Percentiles rank a stretch among this genome's conserved stretches.
Conservation (phyloP, 2,329 filamentous ascomycete genomes). For the Pyrenophora tritici-repentis region DNA sequence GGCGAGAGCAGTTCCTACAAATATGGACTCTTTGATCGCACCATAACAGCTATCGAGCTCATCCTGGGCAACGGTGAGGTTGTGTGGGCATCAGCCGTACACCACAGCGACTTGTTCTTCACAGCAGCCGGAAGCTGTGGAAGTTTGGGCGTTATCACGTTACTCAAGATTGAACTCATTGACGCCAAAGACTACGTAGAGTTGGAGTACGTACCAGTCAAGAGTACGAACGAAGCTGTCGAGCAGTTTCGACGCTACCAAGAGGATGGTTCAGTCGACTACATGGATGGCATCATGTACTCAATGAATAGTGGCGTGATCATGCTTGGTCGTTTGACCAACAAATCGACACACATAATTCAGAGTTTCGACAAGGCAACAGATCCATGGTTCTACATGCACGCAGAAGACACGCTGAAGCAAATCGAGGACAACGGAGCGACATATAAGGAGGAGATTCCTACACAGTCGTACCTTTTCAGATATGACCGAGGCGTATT, state of each 20-base stretch:
- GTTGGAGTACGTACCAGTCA: conserved; percentile 64
- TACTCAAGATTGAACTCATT: conserved; percentile 64
- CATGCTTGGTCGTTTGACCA: conserved; percentile 63
- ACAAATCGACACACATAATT: conserved; percentile 49
- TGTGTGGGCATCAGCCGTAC: conserved; percentile 52
- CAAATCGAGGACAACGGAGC: conserved; percentile 8
- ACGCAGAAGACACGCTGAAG: conserved; percentile 54
- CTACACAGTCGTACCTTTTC: conserved; percentile 61
- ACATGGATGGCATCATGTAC: conserved; percentile 72
- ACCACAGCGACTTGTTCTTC: conserved; percentile 61
- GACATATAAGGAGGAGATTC: conserved; percentile 49
- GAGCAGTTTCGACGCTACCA: conserved; percentile 55
- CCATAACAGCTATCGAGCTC: conserved; percentile 66
- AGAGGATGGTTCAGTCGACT: conserved; percentile 58
- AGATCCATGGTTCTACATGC: conserved; percentile 78
- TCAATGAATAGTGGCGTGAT: conserved; percentile 61
- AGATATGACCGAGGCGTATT: conserved; percentile 69
- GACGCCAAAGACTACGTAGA: conserved; percentile 63
- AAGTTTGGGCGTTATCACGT: conserved; percentile 64
- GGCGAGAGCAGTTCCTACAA: conserved; percentile 71
- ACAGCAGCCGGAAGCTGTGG: conserved; percentile 65
- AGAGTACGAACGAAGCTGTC: conserved; percentile 56
- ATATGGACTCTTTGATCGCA: conserved; percentile 69
- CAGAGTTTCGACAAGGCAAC: conserved; percentile 59
- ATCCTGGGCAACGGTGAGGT: conserved; percentile 64